phyloP scores from a whole-genome alignment of 768 basidiomycete genomes.

The Coprinopsis sp. region DNA sequence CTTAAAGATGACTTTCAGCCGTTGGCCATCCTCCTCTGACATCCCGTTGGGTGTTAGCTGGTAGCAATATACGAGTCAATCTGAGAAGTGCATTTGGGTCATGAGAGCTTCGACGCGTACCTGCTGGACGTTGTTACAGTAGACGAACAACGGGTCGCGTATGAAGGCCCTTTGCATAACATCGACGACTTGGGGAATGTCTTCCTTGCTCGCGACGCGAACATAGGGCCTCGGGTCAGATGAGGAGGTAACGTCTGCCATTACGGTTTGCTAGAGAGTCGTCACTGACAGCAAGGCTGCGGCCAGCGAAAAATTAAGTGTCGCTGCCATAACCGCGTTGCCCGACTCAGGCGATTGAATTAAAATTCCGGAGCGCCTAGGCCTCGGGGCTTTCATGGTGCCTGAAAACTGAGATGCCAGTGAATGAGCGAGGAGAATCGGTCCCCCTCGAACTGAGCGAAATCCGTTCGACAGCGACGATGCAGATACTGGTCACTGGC shows the following conservation, averaged over 20 bases:
- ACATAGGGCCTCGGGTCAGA: background rate
- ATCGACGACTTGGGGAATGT: conserved; percentile 19
- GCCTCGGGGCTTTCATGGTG: too few relatives aligned
- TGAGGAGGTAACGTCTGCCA: too few relatives aligned
- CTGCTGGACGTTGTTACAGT: conserved; percentile 21
- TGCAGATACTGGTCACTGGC: too few relatives aligned
- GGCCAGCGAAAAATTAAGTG: too few relatives aligned
- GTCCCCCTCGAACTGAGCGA: too few relatives aligned
- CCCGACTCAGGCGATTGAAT: too few relatives aligned
- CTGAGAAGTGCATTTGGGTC: background rate
- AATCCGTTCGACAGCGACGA: too few relatives aligned
- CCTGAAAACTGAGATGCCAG: too few relatives aligned
- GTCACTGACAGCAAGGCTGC: too few relatives aligned
- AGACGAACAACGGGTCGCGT: conserved; percentile 25
- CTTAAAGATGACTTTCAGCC: conserved; percentile 12
- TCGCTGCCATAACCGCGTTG: too few relatives aligned
- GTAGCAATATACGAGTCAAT: background rate
- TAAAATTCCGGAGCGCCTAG: too few relatives aligned
- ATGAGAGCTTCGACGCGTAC: conserved; percentile 10
- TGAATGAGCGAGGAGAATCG: too few relatives aligned
- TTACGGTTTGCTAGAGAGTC: background rate
- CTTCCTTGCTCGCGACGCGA: conserved; percentile 10
- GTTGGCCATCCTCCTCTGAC: conserved; percentile 11
- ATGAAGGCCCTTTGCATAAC: conserved; percentile 21
- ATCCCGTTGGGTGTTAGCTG: conserved; percentile 16